Base-by-base conservation (phyloP, 495 filamentous ascomycete genomes). In the Emericellopsis terricola region DNA sequence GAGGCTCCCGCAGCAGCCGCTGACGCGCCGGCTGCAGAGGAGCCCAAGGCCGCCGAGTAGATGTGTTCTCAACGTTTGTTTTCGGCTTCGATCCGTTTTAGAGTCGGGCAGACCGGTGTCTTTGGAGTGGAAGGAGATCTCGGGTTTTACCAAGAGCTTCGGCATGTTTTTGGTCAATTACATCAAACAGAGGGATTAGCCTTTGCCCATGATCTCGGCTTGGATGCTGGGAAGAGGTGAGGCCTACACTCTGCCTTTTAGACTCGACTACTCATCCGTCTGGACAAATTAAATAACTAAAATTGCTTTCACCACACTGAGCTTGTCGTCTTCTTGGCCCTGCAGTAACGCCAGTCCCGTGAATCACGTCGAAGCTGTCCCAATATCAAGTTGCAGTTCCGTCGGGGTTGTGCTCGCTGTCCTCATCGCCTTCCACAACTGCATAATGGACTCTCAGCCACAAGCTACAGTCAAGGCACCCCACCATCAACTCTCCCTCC, bases 391-490 rank as follows among this genome's bases (percentile, higher is more conserved):
- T n/a, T n/a, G n/a, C n/a, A n/a, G n/a, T n/a, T n/a, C n/a, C n/a
- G n/a, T n/a, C n/a, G n/a, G n/a, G n/a, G n/a, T n/a, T n/a, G n/a
- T n/a, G n/a, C n/a, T n/a, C n/a, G n/a, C n/a, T n/a, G n/a, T n/a
- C n/a, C n/a, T 26, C 23, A 26, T 26, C 23, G 4, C 64, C 65
- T 15, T 71, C 68, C 18, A 76, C 59, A 10, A 71, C 64, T 16
- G 65, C 71, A 65, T 83, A 86, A 28, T 71, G 55, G 19, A 91
- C 71, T 46, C 72, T 74, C 48, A 86, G 51, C 73, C 73, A 87
- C 33, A 91, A 61, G 57, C 80, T 87, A 47, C 82, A 92, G 31
- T 82, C 80, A 13, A 62, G 61, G 51, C 83, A 92, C 14, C 76
- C 80, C 19, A 84, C 69, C 39, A 77, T 64, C 39, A 89, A 50